These are phyloP conservation scores for Solanum aculeatissimum DNA, from an alignment of 305 asterid species.

Conservation along the genomic window DNA sequence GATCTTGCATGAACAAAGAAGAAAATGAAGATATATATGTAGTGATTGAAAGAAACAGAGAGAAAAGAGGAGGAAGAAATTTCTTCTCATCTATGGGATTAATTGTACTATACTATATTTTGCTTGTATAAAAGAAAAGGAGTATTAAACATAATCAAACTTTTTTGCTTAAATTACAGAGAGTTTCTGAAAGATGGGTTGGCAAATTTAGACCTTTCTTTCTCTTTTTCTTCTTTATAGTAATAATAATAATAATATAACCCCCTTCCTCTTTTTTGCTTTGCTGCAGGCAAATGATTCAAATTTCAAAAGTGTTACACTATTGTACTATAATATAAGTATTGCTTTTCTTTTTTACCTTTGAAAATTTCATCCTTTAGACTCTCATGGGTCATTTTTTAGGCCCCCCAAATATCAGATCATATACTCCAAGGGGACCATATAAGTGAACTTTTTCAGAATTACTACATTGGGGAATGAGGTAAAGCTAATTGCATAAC, in stretches of 20 bases:
- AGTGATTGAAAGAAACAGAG: constrained; percentile 18
- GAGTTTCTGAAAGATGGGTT: constrained; percentile 33
- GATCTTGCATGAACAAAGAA: constrained; percentile 68
- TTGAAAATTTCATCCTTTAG: not conserved
- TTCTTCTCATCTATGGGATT: not conserved
- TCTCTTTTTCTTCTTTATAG: constrained; percentile 9
- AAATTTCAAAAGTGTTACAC: not conserved
- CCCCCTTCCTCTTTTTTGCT: constrained; percentile 3
- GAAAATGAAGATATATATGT: not conserved
- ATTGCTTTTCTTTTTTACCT: not conserved
- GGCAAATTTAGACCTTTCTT: constrained; percentile 15
- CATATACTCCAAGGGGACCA: not conserved
- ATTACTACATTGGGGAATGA: not conserved
- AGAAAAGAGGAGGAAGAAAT: constrained; percentile 1
- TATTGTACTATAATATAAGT: not conserved
- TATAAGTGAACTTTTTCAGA: not conserved
- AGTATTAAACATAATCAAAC: constrained; percentile 1
- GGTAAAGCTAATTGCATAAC: not conserved
- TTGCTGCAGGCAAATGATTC: not conserved
- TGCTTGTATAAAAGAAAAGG: constrained; percentile 2
- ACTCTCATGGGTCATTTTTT: not conserved
- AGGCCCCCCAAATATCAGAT: not conserved
- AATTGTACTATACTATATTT: not conserved
- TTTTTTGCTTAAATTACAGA: constrained; percentile 5
- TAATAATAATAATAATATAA: not conserved